Conservation (phyloP, 345 rosid genomes). For the Abelmoschus esculentus region DNA sequence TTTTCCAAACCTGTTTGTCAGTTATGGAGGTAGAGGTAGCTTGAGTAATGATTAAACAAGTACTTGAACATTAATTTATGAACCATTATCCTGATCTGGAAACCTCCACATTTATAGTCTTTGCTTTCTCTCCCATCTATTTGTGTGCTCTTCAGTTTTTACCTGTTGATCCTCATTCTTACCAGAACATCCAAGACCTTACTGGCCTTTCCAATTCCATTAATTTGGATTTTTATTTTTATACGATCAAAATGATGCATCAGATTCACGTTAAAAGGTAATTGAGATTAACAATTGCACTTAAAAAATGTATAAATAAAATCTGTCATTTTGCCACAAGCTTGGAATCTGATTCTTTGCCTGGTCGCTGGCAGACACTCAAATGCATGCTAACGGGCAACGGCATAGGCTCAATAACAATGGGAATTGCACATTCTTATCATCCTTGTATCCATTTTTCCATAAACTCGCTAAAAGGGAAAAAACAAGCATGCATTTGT, state of each 20-base stretch:
- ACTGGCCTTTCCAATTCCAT: no score
- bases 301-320: neutral
- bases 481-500: neutral
- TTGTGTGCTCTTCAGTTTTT: no score
- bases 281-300: no score
- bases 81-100: neutral
- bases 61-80: neutral
- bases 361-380: neutral
- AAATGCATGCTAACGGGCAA: neutral
- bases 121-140: neutral
- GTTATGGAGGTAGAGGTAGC: neutral
- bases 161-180: no score
- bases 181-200: no score
- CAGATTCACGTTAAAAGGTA: no score
- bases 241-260: no score
- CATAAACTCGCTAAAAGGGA: neutral
- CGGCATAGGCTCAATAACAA: neutral
- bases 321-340: neutral
- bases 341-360: neutral
- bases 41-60: neutral
- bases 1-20: conserved; percentile 40
- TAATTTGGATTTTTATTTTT: no score
- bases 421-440: neutral
- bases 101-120: neutral
- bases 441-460: neutral